Evolutionary conservation across 306 rosid genomes (phyloP), one percentile per base, ranked within the genome.

Genomic region (Pyrus betulifolia): DNA sequence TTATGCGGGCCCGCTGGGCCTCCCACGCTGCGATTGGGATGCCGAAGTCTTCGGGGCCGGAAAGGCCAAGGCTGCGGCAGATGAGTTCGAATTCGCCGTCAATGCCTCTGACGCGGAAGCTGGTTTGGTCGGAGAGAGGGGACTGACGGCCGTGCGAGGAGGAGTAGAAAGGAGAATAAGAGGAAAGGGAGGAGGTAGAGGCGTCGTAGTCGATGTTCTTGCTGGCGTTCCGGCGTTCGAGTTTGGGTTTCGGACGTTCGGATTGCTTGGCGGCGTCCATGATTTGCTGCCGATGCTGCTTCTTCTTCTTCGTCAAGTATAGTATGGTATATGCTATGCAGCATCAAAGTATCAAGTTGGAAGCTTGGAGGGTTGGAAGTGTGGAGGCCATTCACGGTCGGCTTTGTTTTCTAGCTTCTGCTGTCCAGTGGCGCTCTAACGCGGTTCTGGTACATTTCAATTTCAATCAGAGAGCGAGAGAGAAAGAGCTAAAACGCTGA

Each of bases 41-140:
- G 1, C 75, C 40, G 15, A 89, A 87, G 75, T 87, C 93, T 38
- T 89, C 90, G 6, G 89, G 89, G 1, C 93, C 91, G 12, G 87
- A 82, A 35, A 89, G 93, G 17, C 93, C 93, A 33, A 89, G 55
- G 8, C 81, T 64, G 12, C 74, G 85, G 66, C 84, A 79, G 74
- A 89, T 86, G 31, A 73, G 85, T 35, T 89, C 89, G 84, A 89
- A 85, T 73, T 89, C 90, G 5, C 90, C 93, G 4, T 89, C 91
- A 13, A 42, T 51, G 61, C 90, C 93, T 3, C 55, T 30, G 38
- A 89, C 65, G 22, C 93, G 77, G 67, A 84, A 86, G 74, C 88
- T 84, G 42, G 79, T 64, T 84, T 79, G 75, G 1, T 74, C 40
- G 10, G 44, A 25, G 11, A 22, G 67, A 28, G 49, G 74, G 6